Conservation (phyloP, 2,329 filamentous ascomycete species). For the Botryotinia convoluta region DNA sequence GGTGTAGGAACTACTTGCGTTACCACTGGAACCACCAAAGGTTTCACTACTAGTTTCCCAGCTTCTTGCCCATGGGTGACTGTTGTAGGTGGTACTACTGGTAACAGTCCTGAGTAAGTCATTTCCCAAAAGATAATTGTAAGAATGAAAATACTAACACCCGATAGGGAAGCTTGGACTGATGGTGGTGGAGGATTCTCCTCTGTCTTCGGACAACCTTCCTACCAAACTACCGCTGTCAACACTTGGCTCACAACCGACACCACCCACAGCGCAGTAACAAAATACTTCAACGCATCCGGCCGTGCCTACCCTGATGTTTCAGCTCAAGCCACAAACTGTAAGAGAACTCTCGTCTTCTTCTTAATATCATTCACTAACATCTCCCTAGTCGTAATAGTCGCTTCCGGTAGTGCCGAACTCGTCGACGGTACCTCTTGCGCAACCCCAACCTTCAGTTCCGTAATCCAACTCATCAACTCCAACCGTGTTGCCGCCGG, state of each 20-base stretch:
- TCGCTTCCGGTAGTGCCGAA: conserved; percentile 39
- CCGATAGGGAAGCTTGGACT: conserved; percentile 26
- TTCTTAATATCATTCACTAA: background rate
- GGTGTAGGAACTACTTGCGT: conserved; percentile 42
- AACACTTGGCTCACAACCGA: conserved; percentile 47
- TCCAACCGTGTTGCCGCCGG: conserved; percentile 55
- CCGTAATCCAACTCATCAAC: conserved; percentile 60
- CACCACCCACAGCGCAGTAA: conserved; percentile 45
- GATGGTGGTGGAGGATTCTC: conserved; percentile 45
- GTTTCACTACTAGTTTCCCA: conserved; percentile 51
- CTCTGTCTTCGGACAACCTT: conserved; percentile 43
- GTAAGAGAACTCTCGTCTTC: background rate
- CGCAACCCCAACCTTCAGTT: conserved; percentile 55
- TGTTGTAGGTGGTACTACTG: conserved; percentile 43
- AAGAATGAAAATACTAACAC: background rate
- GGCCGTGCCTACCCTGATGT: conserved; percentile 54
- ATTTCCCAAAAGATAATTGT: background rate
- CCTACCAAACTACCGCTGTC: conserved; percentile 44
- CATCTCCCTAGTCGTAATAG: conserved; percentile 37
- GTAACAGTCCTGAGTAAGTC: conserved; percentile 28
- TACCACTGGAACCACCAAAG: conserved; percentile 38
- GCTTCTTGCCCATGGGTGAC: conserved; percentile 52
- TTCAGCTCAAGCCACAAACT: conserved; percentile 57
- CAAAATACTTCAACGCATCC: conserved; percentile 46
- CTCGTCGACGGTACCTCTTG: conserved; percentile 52